A percentile compares a stretch with the other conserved stretches of the same genome.
phyloP scores from a whole-genome alignment of 2,329 filamentous ascomycete species.

The Apiospora arundinis region DNA sequence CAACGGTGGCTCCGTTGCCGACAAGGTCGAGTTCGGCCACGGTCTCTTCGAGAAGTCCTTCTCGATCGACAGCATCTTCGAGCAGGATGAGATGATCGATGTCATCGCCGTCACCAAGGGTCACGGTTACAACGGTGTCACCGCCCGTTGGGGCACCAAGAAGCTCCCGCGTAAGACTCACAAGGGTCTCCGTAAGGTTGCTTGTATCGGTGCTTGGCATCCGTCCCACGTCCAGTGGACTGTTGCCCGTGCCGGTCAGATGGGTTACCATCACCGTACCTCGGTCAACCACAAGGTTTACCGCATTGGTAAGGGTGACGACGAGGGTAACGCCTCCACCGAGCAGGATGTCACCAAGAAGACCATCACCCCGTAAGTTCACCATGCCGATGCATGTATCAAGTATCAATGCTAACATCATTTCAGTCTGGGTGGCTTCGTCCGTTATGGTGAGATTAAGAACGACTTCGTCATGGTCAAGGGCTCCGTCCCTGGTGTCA shows the following conservation, averaged over 20 bases:
- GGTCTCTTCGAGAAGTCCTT: slow-evolving; percentile 99
- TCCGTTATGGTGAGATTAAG: slow-evolving; percentile 98
- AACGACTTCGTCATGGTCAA: slow-evolving; percentile 99
- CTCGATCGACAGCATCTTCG: slow-evolving; percentile 90
- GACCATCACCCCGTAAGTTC: slow-evolving; percentile 96
- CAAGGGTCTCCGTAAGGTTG: slow-evolving; percentile 99
- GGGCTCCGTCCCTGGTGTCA: slow-evolving; percentile 95
- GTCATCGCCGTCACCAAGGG: slow-evolving; percentile 99
- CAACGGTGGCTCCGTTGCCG: slow-evolving; percentile 94
- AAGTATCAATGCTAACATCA: slow-evolving; percentile 41
- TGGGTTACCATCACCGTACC: slow-evolving; percentile 99
- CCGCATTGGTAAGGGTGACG: slow-evolving; percentile 92
- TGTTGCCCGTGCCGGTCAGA: slow-evolving; percentile 99
- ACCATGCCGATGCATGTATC: not conserved
- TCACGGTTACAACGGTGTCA: slow-evolving; percentile 98
- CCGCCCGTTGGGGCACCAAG: slow-evolving; percentile 98
- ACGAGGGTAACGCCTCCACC: slow-evolving; percentile 92
- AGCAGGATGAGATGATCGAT: slow-evolving; percentile 99
- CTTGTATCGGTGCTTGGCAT: slow-evolving; percentile 99
- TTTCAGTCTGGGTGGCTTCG: slow-evolving; percentile 92
- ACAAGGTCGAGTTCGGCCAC: slow-evolving; percentile 97
- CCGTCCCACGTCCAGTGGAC: slow-evolving; percentile 99
- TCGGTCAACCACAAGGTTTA: slow-evolving; percentile 99
- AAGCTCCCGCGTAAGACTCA: slow-evolving; percentile 99
- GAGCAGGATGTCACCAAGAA: slow-evolving; percentile 99